Percentiles rank a stretch among this genome's conserved stretches.
Conservation (phyloP, 2,329 filamentous ascomycete genomes). For the Penicillium psychrosexuale region DNA sequence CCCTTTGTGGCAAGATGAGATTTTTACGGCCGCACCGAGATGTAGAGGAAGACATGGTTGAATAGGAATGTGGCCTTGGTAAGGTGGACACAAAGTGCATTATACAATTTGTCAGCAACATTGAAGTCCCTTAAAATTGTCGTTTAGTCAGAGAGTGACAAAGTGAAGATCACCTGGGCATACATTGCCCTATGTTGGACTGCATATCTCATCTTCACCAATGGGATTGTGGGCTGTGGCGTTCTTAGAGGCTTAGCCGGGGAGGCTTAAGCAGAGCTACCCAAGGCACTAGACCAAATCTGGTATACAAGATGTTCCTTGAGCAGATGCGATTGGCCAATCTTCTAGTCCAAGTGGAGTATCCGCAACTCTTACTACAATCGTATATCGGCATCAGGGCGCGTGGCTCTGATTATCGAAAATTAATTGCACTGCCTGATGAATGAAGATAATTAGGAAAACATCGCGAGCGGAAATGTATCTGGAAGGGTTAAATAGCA, state of each 20-base stretch:
- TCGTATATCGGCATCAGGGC: background rate
- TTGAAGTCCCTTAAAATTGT: too few relatives aligned
- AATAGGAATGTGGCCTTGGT: too few relatives aligned
- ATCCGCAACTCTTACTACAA: background rate
- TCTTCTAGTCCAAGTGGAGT: background rate
- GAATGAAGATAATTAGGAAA: background rate
- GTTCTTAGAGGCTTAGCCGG: background rate
- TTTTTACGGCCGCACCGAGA: background rate
- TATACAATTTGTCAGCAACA: too few relatives aligned
- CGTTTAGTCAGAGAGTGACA: too few relatives aligned
- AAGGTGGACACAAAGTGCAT: too few relatives aligned
- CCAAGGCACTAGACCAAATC: background rate
- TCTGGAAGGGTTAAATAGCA: background rate
- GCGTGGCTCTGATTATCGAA: too few relatives aligned
- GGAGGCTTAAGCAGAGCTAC: background rate
- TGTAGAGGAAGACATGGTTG: too few relatives aligned
- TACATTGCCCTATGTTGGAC: background rate
- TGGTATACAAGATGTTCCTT: background rate
- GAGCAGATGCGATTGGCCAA: background rate
- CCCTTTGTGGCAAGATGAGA: too few relatives aligned
- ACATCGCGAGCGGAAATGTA: background rate
- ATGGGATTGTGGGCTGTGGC: background rate
- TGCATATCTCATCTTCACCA: background rate
- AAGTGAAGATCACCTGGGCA: background rate
- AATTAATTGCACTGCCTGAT: conserved; percentile 1